Evolutionary conservation across 805 yeast genomes (phyloP).

Genomic region (Ogataea parapolymorpha): DNA sequence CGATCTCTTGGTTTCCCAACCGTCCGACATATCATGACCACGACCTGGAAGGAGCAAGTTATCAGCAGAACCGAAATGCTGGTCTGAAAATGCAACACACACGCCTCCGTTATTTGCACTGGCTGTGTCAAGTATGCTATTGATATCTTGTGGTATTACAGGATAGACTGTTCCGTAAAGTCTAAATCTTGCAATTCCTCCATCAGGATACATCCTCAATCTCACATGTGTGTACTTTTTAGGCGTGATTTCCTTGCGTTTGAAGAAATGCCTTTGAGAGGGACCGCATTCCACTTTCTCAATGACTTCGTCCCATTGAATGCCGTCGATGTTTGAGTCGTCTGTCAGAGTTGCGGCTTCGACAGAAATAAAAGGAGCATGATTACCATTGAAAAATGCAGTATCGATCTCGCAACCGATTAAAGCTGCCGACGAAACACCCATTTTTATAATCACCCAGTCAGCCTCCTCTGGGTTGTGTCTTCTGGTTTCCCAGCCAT

Average conservation of each 20-base stretch:
- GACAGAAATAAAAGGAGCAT: constrained; percentile 86
- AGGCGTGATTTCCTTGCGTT: constrained; percentile 55
- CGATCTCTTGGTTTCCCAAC: constrained; percentile 96
- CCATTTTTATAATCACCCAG: constrained; percentile 81
- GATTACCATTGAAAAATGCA: constrained; percentile 91
- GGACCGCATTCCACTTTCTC: constrained; percentile 84
- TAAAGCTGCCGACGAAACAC: constrained; percentile 76
- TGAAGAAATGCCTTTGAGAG: constrained; percentile 77
- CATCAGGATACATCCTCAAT: constrained; percentile 94
- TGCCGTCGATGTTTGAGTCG: constrained; percentile 33
- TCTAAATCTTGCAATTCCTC: constrained; percentile 95
- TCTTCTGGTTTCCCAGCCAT: constrained; percentile 98
- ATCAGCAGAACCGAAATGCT: constrained; percentile 91
- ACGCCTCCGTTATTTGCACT: constrained; percentile 86
- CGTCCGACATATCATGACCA: constrained; percentile 95
- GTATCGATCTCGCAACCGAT: constrained; percentile 90
- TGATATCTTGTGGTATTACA: constrained; percentile 48
- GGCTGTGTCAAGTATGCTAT: constrained; percentile 65
- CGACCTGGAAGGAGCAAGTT: constrained; percentile 89
- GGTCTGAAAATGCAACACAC: constrained; percentile 78
- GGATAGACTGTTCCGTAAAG: constrained; percentile 82
- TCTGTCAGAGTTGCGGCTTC: constrained; percentile 56
- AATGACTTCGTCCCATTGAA: constrained; percentile 70
- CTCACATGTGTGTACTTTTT: constrained; percentile 73
- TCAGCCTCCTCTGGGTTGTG: constrained; percentile 84